These are phyloP conservation scores for Polygonum maritimum DNA, from an alignment of 148 eudicot genomes.

Conservation along the genomic window DNA sequence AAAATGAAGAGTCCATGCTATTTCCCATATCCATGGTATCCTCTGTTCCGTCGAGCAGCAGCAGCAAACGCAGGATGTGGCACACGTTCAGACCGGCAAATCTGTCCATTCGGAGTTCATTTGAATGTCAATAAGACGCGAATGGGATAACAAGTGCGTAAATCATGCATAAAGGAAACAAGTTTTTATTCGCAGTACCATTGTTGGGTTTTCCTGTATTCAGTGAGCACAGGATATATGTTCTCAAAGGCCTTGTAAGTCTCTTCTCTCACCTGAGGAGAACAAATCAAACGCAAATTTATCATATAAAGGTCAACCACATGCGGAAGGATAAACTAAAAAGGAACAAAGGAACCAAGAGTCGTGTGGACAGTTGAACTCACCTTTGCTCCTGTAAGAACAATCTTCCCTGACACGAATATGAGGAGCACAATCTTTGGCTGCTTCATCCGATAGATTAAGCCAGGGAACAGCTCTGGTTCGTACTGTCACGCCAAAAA, in stretches of 20 bases:
- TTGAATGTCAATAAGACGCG: neutral
- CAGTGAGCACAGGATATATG: slow-evolving; percentile 87
- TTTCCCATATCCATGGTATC: neutral
- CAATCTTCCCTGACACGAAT: slow-evolving; percentile 89
- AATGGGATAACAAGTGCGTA: neutral
- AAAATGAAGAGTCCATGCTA: neutral
- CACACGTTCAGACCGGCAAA: neutral
- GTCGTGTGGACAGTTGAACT: neutral
- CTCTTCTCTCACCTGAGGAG: slow-evolving; percentile 73
- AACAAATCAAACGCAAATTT: neutral
- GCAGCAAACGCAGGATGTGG: slow-evolving; percentile 2
- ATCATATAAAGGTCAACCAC: neutral
- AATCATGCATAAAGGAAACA: neutral
- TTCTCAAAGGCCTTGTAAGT: slow-evolving; percentile 83
- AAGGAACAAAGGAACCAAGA: neutral
- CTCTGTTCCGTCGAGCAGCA: neutral
- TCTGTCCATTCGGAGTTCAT: neutral
- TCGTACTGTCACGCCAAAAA: slow-evolving; percentile 50
- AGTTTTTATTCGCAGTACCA: slow-evolving; percentile 34
- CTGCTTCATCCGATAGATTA: slow-evolving; percentile 91
- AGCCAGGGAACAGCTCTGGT: slow-evolving; percentile 89
- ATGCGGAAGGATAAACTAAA: neutral
- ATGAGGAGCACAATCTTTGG: slow-evolving; percentile 86
- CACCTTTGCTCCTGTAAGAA: slow-evolving; percentile 95
- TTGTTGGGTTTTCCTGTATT: slow-evolving; percentile 79